Base-by-base conservation (phyloP, 2,329 filamentous ascomycete genomes). In the Colletotrichum graminicola region DNA sequence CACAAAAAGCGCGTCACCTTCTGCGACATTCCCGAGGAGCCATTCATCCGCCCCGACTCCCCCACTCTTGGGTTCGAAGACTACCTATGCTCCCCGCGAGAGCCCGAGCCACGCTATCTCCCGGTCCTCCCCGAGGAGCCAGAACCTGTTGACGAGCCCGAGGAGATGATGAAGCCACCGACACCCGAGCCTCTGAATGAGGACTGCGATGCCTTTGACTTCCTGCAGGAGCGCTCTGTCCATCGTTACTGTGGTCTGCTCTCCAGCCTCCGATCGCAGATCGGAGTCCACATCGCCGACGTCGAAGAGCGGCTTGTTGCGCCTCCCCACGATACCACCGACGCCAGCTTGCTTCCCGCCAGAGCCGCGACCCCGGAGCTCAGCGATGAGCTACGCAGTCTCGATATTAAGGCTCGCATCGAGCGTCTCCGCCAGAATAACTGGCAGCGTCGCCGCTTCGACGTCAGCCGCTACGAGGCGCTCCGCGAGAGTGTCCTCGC, bases 51-150 rank as follows among this genome's bases (percentile, higher is more conserved):
- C 11, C 88, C 88, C 0, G 88, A 90, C 74, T 90, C 88, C 4
- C 88, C 88, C 1, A 90, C 88, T 0, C 84, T 90, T 7, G 88
- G 88, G 14, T 84, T 88, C 67, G 86, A 87, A 62, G 85, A 85
- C 73, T 80, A 75, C 75, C 26, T 76, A 71, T 62, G 76, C 75
- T 65, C 75, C n/a, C 74, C 74, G 5, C 65, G 39, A 26, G 69
- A 74, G 49, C 72, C 69, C 32, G 72, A 73, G 26, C 52, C 69
- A 32, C 64, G 68, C 59, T 71, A 69, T 52, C 67, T 74, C 21
- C 71, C 71, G 11, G 71, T 72, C 7, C 66, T 73, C n/a, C 70
- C 62, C 1, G 72, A 74, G 57, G 49, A 62, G 18, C 76, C 71
- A 5, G 66, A 75, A 54, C 72, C 76, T 10, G 16, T 73, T 21